Evolutionary conservation across 306 rosid genomes (phyloP).

Genomic region (Citrullus mucosospermus): DNA sequence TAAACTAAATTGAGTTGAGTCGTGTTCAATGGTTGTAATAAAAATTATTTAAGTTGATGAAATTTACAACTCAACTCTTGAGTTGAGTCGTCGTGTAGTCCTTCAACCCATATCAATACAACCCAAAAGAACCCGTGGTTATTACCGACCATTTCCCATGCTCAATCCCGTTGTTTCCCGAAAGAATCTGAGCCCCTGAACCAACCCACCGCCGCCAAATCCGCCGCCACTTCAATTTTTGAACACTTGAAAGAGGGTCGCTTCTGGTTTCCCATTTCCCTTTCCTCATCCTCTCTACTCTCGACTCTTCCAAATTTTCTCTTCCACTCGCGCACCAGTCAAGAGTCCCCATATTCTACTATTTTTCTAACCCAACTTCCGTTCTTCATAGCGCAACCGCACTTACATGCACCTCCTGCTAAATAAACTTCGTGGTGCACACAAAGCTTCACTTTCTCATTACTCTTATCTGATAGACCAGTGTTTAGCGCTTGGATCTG

Average conservation of each 20-base stretch:
- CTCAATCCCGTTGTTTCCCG: too few relatives aligned
- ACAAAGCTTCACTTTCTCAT: slow-evolving; percentile 24
- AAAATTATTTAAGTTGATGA: too few relatives aligned
- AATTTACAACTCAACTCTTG: too few relatives aligned
- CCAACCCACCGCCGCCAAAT: slow-evolving; percentile 9
- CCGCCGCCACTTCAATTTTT: slow-evolving; percentile 19
- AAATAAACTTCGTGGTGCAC: slow-evolving; percentile 31
- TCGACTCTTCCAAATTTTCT: slow-evolving; percentile 42
- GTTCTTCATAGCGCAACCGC: neutral
- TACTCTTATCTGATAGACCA: slow-evolving; percentile 36
- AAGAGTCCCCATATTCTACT: neutral
- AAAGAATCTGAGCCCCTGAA: too few relatives aligned
- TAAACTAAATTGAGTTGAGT: too few relatives aligned
- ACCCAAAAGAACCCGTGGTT: too few relatives aligned
- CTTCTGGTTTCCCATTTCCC: slow-evolving; percentile 27
- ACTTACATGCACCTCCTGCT: slow-evolving; percentile 48
- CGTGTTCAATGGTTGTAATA: too few relatives aligned
- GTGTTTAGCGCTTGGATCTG: slow-evolving; percentile 29
- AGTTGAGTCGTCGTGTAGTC: too few relatives aligned
- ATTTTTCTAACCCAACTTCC: neutral
- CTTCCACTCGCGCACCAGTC: slow-evolving; percentile 11
- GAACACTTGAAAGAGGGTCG: slow-evolving; percentile 18
- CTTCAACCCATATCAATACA: too few relatives aligned
- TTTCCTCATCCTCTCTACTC: slow-evolving; percentile 33
- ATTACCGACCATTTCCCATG: too few relatives aligned